Percentiles rank a stretch among this genome's conserved stretches.
Evolutionary conservation across 257 asterid genomes (phyloP).

Genomic region (Fraxinus quadrangulata): DNA sequence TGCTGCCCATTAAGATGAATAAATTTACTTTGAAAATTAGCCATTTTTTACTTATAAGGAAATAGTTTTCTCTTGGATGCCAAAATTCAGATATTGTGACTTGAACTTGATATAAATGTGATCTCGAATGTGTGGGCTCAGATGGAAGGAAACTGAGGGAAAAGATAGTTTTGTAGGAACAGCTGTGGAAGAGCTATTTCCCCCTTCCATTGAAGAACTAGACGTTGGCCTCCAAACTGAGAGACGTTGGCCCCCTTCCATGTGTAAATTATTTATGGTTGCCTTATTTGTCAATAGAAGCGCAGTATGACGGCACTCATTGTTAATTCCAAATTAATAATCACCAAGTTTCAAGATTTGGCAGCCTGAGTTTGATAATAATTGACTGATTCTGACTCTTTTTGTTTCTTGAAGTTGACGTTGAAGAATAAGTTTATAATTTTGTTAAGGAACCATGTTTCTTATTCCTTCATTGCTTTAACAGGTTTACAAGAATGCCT

Average conservation of each 20-base stretch:
- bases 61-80: neutral
- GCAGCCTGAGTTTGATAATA: neutral
- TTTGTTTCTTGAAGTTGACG: neutral
- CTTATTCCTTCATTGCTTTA: slow-evolving; percentile 21
- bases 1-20: neutral
- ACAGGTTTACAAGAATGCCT: slow-evolving; percentile 59
- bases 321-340: neutral
- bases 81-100: neutral
- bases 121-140: neutral
- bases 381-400: neutral
- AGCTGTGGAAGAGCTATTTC: neutral
- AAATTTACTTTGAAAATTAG: neutral
- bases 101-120: neutral
- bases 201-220: neutral
- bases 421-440: neutral
- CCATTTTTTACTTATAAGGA: neutral
- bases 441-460: neutral
- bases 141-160: neutral
- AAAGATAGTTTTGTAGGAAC: neutral
- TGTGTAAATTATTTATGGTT: neutral
- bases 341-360: neutral
- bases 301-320: neutral
- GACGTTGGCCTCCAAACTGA: neutral
- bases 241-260: neutral
- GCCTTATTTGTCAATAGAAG: neutral